Conservation (phyloP, 1,139 yeast species). For the Saccharomyces hybrid region DNA sequence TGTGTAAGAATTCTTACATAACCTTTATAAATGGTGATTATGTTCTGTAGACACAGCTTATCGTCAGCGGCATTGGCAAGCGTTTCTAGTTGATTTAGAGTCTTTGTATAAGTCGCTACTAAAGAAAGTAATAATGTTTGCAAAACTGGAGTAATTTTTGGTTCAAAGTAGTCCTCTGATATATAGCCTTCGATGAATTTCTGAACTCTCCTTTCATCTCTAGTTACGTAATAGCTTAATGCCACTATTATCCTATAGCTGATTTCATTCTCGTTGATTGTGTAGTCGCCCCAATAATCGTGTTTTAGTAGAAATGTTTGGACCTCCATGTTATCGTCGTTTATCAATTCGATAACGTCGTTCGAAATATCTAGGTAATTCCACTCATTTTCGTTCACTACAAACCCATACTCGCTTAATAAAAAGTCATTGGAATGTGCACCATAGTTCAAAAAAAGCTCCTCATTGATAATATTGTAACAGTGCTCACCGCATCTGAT, state of each 20-base stretch:
- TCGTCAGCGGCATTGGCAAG: conserved; percentile 10
- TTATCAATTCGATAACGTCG: conserved; percentile 35
- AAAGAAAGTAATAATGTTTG: conserved; percentile 13
- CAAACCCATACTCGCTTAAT: conserved; percentile 82
- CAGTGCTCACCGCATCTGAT: conserved; percentile 18
- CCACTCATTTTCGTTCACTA: conserved; percentile 51
- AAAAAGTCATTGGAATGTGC: conserved; percentile 80
- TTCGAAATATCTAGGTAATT: conserved; percentile 59
- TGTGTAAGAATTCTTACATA: conserved; percentile 20
- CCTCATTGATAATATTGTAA: conserved; percentile 42
- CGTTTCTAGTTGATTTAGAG: not conserved
- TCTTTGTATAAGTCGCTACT: conserved; percentile 24
- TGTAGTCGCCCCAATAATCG: conserved; percentile 68
- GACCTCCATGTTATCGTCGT: conserved; percentile 33
- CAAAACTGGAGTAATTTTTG: conserved; percentile 8
- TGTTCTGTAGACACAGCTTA: conserved; percentile 9
- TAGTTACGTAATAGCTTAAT: conserved; percentile 38
- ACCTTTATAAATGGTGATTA: conserved; percentile 16
- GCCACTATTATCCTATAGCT: conserved; percentile 77
- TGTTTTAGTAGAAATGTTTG: conserved; percentile 40
- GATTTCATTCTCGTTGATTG: conserved; percentile 44
- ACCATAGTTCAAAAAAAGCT: conserved; percentile 72
- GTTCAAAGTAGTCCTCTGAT: conserved; percentile 24
- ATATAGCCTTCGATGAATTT: conserved; percentile 26
- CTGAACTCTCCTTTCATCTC: conserved; percentile 20